phyloP scores from a whole-genome alignment of 495 filamentous ascomycete species.

The Usnea hakonensis region DNA sequence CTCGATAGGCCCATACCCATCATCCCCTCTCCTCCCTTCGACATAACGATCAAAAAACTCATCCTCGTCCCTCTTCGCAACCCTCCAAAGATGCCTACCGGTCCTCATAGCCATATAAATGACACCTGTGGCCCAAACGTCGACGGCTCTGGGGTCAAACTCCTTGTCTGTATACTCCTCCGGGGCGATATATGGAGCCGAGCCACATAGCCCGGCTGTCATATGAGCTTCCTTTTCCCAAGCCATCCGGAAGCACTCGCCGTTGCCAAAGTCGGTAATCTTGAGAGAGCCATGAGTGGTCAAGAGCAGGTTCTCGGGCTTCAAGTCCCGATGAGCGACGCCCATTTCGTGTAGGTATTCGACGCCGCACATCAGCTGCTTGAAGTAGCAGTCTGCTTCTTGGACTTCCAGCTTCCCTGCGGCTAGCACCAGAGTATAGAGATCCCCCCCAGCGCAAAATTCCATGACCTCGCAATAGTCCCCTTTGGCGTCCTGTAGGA shows the following conservation, averaged over 20 bases:
- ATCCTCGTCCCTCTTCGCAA: conserved; percentile 90
- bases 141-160: conserved; percentile 93
- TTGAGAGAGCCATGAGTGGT: conserved; percentile 93
- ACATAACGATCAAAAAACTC: conserved; percentile 94
- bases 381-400: conserved; percentile 98
- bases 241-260: conserved; percentile 99
- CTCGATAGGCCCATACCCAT: conserved; percentile 94
- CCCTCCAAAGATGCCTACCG: conserved; percentile 89
- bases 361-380: conserved; percentile 98
- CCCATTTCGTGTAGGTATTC: conserved; percentile 99
- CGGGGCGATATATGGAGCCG: conserved; percentile 93
- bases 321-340: conserved; percentile 92
- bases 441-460: conserved; percentile 92
- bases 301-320: conserved; percentile 92
- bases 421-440: conserved; percentile 89
- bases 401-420: conserved; percentile 86
- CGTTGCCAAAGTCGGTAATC: conserved; percentile 98
- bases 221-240: conserved; percentile 98
- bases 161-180: conserved; percentile 94
- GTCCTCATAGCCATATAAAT: conserved; percentile 99
- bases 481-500: conserved; percentile 91
- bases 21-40: conserved; percentile 83
- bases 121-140: conserved; percentile 96
- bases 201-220: conserved; percentile 93
- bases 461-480: conserved; percentile 99